These are phyloP conservation scores for Knufia petricola DNA, from an alignment of 2,329 filamentous ascomycete species.

Conservation along the genomic window DNA sequence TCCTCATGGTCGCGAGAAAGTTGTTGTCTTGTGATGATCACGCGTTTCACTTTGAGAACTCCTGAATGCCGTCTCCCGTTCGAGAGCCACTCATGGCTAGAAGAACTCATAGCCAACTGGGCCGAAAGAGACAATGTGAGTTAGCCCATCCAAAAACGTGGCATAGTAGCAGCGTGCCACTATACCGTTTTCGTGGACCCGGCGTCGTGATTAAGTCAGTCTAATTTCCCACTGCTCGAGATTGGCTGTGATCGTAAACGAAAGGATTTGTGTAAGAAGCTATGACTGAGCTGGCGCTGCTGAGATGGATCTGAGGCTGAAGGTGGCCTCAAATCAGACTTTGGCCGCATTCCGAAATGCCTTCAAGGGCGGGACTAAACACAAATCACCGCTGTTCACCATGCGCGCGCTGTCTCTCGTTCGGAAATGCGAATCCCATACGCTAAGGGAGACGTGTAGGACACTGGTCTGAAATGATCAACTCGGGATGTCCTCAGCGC, in stretches of 20 bases:
- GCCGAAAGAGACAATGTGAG: background rate
- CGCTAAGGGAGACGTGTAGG: background rate
- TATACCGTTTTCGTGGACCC: background rate
- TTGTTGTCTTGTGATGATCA: too few relatives aligned
- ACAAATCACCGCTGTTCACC: background rate
- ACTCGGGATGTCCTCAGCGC: slow-evolving; percentile 2
- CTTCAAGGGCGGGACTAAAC: background rate
- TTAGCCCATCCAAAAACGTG: background rate
- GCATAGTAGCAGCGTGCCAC: background rate
- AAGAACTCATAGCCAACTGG: too few relatives aligned
- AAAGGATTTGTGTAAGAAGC: background rate
- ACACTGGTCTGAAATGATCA: background rate
- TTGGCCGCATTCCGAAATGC: background rate
- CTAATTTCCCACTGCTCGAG: background rate
- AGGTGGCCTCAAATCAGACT: background rate
- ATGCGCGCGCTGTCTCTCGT: background rate
- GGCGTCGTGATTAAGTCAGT: background rate
- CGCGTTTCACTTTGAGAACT: too few relatives aligned
- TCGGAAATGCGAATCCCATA: background rate
- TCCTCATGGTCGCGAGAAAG: too few relatives aligned
- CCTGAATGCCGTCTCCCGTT: too few relatives aligned
- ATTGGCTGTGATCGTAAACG: background rate
- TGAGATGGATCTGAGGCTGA: background rate
- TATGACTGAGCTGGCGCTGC: background rate
- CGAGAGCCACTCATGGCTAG: too few relatives aligned